Evolutionary conservation across 306 rosid genomes (phyloP), one percentile per base, ranked within the genome.

Genomic region (Herpetospermum pedunculosum): DNA sequence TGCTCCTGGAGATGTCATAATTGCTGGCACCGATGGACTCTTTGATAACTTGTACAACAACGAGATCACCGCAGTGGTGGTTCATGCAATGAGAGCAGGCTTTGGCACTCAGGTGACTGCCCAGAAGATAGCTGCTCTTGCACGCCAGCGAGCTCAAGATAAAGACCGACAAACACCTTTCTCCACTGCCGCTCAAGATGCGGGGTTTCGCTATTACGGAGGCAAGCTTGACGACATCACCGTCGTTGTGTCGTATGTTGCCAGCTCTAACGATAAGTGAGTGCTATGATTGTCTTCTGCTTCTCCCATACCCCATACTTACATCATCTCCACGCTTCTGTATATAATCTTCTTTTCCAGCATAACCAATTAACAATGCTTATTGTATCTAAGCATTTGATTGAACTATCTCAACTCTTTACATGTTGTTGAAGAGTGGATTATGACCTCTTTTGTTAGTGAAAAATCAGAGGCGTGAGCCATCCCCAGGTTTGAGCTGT

Each of bases 201-300:
- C 99, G 25, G 99, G 99, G 21, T 80, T 84, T 78, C 96, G 90
- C 58, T 87, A 89, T 80, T 88, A 91, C 43, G 99, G 99, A 16
- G 99, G 99, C 82, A 91, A 91, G 86, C 97, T 91, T 18, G 99
- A 94, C 74, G 99, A 94, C 76, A 87, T 92, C 30, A 94, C 99
- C 0, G 99, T 89, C 43, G 91, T 94, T 1, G 97, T 94, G 64
- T 94, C 99, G 25, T 91, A 89, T 47, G 85, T 94, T 58, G 70
- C 79, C 1, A 37, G 71, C 35, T 38, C 77, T 4, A 54, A 54
- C 1, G 69, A 55, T n/a, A 10, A 11, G 58, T 55, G 77, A 48
- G 57, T 67, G 21, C 34, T 6, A 10, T 34, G 43, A 34, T 28
- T 4, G 43, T 70, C 29, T 15, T 26, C 23, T 70, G n/a, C n/a